A percentile compares a stretch with the other conserved stretches of the same genome.
Evolutionary conservation across 768 basidiomycete genomes (phyloP).

Genomic region (Mycena alexandri): DNA sequence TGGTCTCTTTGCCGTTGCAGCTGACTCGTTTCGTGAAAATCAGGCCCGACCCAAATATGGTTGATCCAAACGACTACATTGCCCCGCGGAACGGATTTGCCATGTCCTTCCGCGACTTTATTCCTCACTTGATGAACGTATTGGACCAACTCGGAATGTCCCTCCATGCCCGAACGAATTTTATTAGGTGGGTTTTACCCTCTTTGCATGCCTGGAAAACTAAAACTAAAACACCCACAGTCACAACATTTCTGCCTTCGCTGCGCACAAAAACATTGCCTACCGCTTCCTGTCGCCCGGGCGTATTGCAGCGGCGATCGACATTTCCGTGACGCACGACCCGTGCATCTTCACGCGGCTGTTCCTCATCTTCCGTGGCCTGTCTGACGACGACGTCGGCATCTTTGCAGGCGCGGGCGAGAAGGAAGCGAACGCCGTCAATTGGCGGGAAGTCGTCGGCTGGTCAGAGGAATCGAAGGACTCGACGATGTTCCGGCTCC

Average conservation of each 20-base stretch:
- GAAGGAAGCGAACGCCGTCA: constrained; percentile 85
- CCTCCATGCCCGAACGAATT: constrained; percentile 82
- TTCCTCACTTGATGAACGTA: constrained; percentile 85
- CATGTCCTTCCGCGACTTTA: constrained; percentile 84
- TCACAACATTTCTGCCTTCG: constrained; percentile 81
- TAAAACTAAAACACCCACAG: constrained; percentile 50
- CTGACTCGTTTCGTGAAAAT: neutral
- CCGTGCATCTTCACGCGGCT: constrained; percentile 86
- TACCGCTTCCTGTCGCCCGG: constrained; percentile 88
- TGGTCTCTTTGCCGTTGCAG: constrained; percentile 8
- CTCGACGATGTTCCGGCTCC: constrained; percentile 76
- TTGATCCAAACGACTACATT: constrained; percentile 84
- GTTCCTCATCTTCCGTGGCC: constrained; percentile 88
- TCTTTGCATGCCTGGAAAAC: constrained; percentile 20
- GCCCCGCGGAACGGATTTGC: constrained; percentile 88
- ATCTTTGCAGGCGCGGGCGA: constrained; percentile 84
- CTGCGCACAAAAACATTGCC: constrained; percentile 86
- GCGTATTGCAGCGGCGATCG: constrained; percentile 87
- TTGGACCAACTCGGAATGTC: constrained; percentile 89
- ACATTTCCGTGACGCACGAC: constrained; percentile 86
- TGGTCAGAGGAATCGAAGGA: constrained; percentile 89
- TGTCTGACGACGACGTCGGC: constrained; percentile 83
- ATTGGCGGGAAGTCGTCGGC: constrained; percentile 85
- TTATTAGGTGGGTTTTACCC: constrained; percentile 72
- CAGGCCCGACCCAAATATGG: constrained; percentile 82